Evolutionary conservation across 495 filamentous ascomycete genomes (phyloP), one percentile per base, ranked within the genome.

Genomic region (Rhypophila decipiens): DNA sequence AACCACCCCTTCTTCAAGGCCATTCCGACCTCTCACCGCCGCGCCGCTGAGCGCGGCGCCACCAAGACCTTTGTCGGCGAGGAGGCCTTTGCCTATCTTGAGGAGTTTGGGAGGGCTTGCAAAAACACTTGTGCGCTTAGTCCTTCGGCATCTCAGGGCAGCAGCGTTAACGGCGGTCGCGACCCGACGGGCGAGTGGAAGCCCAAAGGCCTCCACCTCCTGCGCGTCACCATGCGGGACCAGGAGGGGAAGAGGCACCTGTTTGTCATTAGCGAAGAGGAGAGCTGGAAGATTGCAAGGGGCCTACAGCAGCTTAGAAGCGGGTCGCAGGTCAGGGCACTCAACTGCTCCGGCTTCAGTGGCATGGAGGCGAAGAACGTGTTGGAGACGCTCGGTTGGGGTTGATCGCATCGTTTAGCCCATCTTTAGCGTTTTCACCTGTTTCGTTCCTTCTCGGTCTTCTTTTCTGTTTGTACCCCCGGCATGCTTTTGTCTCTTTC

Each of bases 221-320:
- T 98, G 24, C 79, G 93, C 38, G 89, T 88, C 9, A 87, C 74
- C 17, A 74, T 95, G 31, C 75, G 89, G 22, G 93, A 97, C 61
- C 80, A 86, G 43, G 88, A 96, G 45, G 85, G 83, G 22, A 86
- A 85, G 60, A 74, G 80, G 36, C 95, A 86, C 57, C 74, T 96
- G 41, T 96, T 96, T 59, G 73, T 97, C 2, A 59, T 96, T 15
- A 72, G 77, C 22, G 84, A 91, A 58, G 79, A 83, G 27, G 90
- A 98, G 62, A 86, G 82, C 13, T 96, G 93, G 93, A 98, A 98
- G 70, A 82, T 98, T 24, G 83, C 85, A 1, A 75, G 86, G 19
- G 89, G 89, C 9, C 65, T 98, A 49, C 80, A 88, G 63, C 73
- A 79, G 19, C 70, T 98, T 42, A 69, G 85, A 35, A 72, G 77